Evolutionary conservation across 2,329 filamentous ascomycete species (phyloP).

Genomic region (Neoascochyta sp.): DNA sequence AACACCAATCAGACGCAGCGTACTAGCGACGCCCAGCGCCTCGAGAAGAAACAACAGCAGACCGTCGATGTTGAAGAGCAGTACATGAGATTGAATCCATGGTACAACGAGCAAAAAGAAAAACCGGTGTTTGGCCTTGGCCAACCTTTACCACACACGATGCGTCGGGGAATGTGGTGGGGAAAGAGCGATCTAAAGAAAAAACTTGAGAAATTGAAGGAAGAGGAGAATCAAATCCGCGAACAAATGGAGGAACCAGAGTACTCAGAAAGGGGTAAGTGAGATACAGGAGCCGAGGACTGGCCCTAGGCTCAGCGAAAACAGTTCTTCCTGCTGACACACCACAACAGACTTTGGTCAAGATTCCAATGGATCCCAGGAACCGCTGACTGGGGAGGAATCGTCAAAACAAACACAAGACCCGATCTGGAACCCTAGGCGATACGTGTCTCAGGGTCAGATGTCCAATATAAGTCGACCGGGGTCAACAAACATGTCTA

Average conservation of each 20-base stretch:
- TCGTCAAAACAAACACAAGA: constrained; percentile 2
- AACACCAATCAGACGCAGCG: constrained; percentile 12
- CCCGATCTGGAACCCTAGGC: not conserved
- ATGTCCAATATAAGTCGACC: constrained; percentile 13
- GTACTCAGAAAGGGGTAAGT: not conserved
- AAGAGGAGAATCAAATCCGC: constrained; percentile 9
- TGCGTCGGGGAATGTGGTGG: constrained; percentile 51
- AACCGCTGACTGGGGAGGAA: constrained; percentile 2
- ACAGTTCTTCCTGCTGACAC: constrained; percentile 1
- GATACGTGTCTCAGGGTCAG: constrained; percentile 8
- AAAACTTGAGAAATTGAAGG: constrained; percentile 24
- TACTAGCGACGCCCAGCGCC: constrained; percentile 12
- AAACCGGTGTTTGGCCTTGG: constrained; percentile 54
- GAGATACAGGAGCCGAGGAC: not conserved
- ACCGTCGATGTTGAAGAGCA: constrained; percentile 48
- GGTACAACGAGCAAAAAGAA: constrained; percentile 51
- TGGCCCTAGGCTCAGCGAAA: no score
- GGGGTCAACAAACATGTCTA: constrained; percentile 3
- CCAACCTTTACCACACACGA: constrained; percentile 53
- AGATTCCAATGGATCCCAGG: constrained; percentile 15
- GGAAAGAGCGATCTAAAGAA: constrained; percentile 45
- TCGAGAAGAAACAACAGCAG: constrained; percentile 26
- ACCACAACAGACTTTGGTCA: constrained; percentile 6
- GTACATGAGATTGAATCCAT: constrained; percentile 52
- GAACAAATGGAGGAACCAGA: constrained; percentile 1